A percentile compares a stretch with the other conserved stretches of the same genome.
These are phyloP conservation scores for Botryosphaeria dothidea DNA, from an alignment of 2,329 filamentous ascomycete species.

Conservation along the genomic window DNA sequence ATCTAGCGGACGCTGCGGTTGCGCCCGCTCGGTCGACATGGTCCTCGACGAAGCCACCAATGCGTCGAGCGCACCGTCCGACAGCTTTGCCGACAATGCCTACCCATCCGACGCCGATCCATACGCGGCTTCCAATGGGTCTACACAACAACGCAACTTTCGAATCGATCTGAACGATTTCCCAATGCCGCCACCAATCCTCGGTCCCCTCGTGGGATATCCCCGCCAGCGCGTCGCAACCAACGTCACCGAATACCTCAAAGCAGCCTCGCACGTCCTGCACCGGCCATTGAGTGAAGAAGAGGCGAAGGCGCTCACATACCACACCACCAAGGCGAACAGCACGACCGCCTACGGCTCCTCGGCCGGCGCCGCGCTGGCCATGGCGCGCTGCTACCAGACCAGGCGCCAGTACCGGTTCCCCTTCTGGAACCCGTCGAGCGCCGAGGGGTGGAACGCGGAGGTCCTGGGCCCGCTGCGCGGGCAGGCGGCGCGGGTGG, in stretches of 20 bases:
- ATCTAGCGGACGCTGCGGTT: neutral
- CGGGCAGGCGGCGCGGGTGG: constrained; percentile 34
- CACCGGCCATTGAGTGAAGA: constrained; percentile 40
- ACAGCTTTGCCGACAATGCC: constrained; percentile 32
- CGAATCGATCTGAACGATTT: constrained; percentile 39
- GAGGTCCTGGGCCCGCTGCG: constrained; percentile 36
- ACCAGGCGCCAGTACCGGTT: constrained; percentile 40
- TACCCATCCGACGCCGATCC: constrained; percentile 40
- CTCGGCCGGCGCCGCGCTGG: constrained; percentile 35
- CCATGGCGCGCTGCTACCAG: constrained; percentile 35
- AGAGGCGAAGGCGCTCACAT: constrained; percentile 46
- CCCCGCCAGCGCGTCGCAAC: constrained; percentile 30
- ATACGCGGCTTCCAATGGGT: constrained; percentile 28
- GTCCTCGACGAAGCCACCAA: constrained; percentile 42
- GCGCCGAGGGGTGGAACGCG: constrained; percentile 36
- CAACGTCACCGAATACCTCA: constrained; percentile 32
- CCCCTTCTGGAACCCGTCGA: constrained; percentile 43
- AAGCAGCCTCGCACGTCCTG: constrained; percentile 32
- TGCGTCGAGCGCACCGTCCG: constrained; percentile 22
- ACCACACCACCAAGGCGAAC: constrained; percentile 40
- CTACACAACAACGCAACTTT: neutral
- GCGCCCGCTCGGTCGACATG: constrained; percentile 31
- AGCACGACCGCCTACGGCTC: constrained; percentile 41
- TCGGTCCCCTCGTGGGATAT: constrained; percentile 34
- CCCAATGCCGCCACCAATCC: constrained; percentile 37